Base-by-base conservation (phyloP, 805 yeast species). In the Cyberlindnera xylosilytica region DNA sequence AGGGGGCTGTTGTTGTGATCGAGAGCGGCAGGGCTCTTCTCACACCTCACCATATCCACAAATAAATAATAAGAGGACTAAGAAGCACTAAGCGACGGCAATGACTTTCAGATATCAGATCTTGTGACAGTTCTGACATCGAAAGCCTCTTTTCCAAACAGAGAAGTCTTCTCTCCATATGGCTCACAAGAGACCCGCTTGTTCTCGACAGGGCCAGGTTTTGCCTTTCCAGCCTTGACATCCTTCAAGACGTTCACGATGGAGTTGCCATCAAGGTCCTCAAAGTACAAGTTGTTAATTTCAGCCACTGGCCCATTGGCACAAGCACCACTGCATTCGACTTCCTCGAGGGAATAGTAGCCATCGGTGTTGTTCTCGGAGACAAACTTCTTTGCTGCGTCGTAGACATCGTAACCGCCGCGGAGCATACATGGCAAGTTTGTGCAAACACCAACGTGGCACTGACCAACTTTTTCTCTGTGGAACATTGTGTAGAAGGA, bases 401-500 rank as follows among this genome's bases (percentile, higher is more conserved):
- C 74, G 77, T 86, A 82, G 47, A 87, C 75, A n/a, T 74, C 79
- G 58, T 87, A 95, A 12, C 87, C 80, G 30, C 87, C 87, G 65
- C 95, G 82, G 53, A 87, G 74, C 68, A 83, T 89, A 64, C 96
- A 87, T 27, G 95, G 93, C 15, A 95, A 87, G 34, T 95, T 87
- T 44, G 96, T 87, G 68, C 96, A 87, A 31, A 87, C 82, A 63
- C 87, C 95, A 42, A 87, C 67, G 61, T 84, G 85, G 62, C 76
- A 84, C 60, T 86, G 85, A 46, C 95, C 95, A 76, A 87, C 80
- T 38, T 95, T 95, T 51, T 76, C 72, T 63, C 93, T 78, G 68
- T 84, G 84, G 70, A 81, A 87, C 96, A 87, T 87, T 54, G 96
- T 87, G 68, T 87, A 87, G 69, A 87, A 87, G 32, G 95, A 84